These are phyloP conservation scores for Chytriomyces sp. DNA, from an alignment of 192 early-diverging fungal genomes.

Conservation along the genomic window DNA sequence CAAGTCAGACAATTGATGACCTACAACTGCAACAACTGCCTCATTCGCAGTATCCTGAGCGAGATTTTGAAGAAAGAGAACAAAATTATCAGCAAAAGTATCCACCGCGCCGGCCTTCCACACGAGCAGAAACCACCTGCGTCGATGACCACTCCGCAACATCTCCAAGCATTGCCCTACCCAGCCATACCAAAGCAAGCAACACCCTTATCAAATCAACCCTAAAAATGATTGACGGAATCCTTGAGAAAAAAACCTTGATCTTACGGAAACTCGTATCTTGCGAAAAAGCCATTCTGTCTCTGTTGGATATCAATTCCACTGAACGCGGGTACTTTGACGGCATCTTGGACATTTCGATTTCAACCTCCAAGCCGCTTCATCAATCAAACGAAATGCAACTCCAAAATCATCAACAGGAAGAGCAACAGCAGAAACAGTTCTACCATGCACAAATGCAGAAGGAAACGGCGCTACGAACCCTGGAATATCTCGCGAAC, in stretches of 20 bases:
- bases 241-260: slow-evolving; percentile 29
- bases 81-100: no score
- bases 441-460: neutral
- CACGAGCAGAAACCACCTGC: neutral
- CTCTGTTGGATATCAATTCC: slow-evolving; percentile 9
- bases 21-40: slow-evolving; percentile 4
- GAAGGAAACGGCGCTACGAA: slow-evolving; percentile 19
- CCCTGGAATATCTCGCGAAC: slow-evolving; percentile 29
- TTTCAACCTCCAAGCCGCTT: neutral
- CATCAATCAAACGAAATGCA: no score
- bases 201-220: slow-evolving; percentile 19
- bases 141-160: neutral
- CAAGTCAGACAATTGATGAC: slow-evolving; percentile 32
- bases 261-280: slow-evolving; percentile 22
- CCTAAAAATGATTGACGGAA: slow-evolving; percentile 29
- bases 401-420: no score
- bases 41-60: neutral
- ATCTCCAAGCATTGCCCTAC: neutral
- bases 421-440: neutral
- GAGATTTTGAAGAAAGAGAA: no score
- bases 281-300: slow-evolving; percentile 28
- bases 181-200: neutral
- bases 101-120: no score
- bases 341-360: slow-evolving; percentile 19
- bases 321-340: slow-evolving; percentile 18